phyloP scores from a whole-genome alignment of 352 stramenopile species.

The Phytophthora idaei region DNA sequence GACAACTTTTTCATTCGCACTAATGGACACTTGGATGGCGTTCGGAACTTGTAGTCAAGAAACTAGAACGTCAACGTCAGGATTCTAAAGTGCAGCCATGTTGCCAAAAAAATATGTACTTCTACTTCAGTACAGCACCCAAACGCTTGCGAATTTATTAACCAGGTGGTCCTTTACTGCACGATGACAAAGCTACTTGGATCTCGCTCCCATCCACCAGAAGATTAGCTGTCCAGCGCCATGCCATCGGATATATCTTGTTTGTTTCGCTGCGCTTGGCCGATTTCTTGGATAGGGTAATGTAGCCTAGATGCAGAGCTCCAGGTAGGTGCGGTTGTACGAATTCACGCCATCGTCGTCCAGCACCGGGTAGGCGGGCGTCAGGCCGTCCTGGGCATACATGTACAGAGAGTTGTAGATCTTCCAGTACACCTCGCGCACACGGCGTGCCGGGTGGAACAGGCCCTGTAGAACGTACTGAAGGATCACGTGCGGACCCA shows the following conservation, averaged over 20 bases:
- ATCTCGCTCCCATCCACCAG: conserved; percentile 13
- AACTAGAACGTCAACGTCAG: conserved; percentile 5
- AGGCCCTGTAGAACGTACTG: conserved; percentile 98
- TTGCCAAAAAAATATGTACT: neutral
- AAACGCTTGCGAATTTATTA: conserved; percentile 29
- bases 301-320: conserved; percentile 75
- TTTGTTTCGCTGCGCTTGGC: conserved; percentile 6
- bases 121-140: neutral
- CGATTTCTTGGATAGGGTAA: conserved; percentile 9
- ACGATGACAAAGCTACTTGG: conserved; percentile 12
- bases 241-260: conserved; percentile 5
- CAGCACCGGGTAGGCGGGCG: conserved; percentile 96
- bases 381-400: conserved; percentile 97
- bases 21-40: conserved; percentile 14
- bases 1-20: conserved; percentile 6
- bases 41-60: conserved; percentile 5
- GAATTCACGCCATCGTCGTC: conserved; percentile 96
- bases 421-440: conserved; percentile 99
- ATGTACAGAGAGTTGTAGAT: conserved; percentile 99
- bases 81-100: conserved; percentile 14
- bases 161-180: conserved; percentile 21
- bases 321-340: conserved; percentile 95
- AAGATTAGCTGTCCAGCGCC: conserved; percentile 10
- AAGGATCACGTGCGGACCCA: conserved; percentile 96
- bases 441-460: conserved; percentile 97